Evolutionary conservation across 2,329 filamentous ascomycete species (phyloP).

Genomic region (Ambrosiella cleistominuta): DNA sequence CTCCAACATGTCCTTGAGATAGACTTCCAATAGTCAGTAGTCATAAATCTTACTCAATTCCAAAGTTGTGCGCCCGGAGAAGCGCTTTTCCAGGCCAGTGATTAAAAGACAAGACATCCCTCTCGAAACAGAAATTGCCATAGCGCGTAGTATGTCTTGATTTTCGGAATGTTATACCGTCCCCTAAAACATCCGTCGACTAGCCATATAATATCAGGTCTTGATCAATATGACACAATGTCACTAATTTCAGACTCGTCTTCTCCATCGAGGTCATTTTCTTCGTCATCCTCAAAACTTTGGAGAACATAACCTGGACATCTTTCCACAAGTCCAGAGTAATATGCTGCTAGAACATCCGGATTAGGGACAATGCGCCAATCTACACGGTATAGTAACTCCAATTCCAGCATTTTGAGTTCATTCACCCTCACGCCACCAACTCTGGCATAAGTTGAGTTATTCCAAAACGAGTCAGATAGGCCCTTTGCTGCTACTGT

Average conservation of each 20-base stretch:
- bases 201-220: too few relatives aligned
- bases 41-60: too few relatives aligned
- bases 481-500: slow-evolving; percentile 92
- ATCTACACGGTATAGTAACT: slow-evolving; percentile 80
- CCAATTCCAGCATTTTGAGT: slow-evolving; percentile 76
- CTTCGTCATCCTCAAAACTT: slow-evolving; percentile 21
- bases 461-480: slow-evolving; percentile 96
- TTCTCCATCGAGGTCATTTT: slow-evolving; percentile 15
- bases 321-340: slow-evolving; percentile 63
- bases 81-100: too few relatives aligned
- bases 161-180: too few relatives aligned
- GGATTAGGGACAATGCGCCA: slow-evolving; percentile 96
- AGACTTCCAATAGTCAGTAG: too few relatives aligned
- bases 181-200: too few relatives aligned
- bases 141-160: too few relatives aligned
- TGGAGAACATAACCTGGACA: slow-evolving; percentile 38
- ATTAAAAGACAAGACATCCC: too few relatives aligned
- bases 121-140: too few relatives aligned
- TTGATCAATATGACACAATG: too few relatives aligned
- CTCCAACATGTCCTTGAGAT: too few relatives aligned
- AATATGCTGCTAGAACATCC: slow-evolving; percentile 85
- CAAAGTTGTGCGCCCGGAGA: too few relatives aligned
- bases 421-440: slow-evolving; percentile 84
- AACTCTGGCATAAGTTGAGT: slow-evolving; percentile 85
- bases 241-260: slow-evolving; percentile 14